A percentile compares a stretch with the other conserved stretches of the same genome.
phyloP scores from a whole-genome alignment of 2,329 filamentous ascomycete genomes.

The Penicillium sp. region DNA sequence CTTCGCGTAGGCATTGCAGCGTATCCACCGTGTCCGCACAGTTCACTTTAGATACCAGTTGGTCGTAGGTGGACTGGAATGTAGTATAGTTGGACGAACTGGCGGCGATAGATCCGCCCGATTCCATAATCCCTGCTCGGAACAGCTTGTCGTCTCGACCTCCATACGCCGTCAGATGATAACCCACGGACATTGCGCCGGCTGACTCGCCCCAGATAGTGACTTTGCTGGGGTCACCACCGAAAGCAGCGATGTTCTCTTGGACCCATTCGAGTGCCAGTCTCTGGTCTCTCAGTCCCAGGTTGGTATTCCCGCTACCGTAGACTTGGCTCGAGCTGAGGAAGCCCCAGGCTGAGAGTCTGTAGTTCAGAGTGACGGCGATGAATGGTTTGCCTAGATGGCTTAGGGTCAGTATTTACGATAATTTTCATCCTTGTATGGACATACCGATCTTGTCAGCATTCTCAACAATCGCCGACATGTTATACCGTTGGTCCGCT shows the following conservation, averaged over 20 bases:
- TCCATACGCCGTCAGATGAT: conserved; percentile 54
- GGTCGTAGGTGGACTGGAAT: conserved; percentile 56
- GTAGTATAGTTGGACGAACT: conserved; percentile 41
- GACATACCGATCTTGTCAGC: conserved; percentile 47
- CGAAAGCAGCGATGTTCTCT: conserved; percentile 37
- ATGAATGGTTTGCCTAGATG: conserved; percentile 50
- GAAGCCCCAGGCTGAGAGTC: conserved; percentile 54
- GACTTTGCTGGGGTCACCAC: conserved; percentile 35
- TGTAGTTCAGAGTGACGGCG: conserved; percentile 55
- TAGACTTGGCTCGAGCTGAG: conserved; percentile 48
- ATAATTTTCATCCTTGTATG: not conserved
- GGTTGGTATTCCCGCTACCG: conserved; percentile 51
- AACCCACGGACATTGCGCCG: conserved; percentile 51
- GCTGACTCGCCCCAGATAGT: conserved; percentile 59
- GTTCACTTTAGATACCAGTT: conserved; percentile 57
- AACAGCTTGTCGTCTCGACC: conserved; percentile 57
- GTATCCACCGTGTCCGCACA: conserved; percentile 59
- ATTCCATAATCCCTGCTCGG: conserved; percentile 52
- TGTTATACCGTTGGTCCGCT: conserved; percentile 60
- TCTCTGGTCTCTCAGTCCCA: conserved; percentile 50
- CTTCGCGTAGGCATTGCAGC: conserved; percentile 63
- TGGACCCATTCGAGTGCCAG: conserved; percentile 39
- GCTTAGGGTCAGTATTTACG: not conserved
- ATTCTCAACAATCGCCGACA: conserved; percentile 58
- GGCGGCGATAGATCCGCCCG: conserved; percentile 51